A percentile compares a stretch with the other conserved stretches of the same genome.
phyloP scores from a whole-genome alignment of 192 early-diverging fungal genomes.

The Dimargaris xerosporica region DNA sequence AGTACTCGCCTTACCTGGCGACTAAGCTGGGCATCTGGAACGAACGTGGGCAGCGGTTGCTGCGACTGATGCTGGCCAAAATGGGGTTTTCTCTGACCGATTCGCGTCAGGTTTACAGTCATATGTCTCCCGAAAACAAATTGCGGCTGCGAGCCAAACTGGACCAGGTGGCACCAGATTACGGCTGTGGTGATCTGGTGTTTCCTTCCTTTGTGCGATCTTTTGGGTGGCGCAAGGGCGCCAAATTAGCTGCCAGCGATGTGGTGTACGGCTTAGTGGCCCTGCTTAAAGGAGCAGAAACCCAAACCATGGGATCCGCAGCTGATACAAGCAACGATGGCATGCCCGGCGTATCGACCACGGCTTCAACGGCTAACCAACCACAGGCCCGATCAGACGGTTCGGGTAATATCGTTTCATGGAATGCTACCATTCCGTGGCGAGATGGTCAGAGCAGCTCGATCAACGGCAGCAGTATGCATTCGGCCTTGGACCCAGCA shows the following conservation, averaged over 20 bases:
- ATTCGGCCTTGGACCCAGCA: background rate
- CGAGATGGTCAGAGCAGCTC: background rate
- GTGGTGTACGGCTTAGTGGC: constrained; percentile 65
- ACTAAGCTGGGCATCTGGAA: constrained; percentile 81
- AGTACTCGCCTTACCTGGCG: constrained; percentile 73
- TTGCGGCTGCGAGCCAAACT: constrained; percentile 46
- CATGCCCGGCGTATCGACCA: background rate
- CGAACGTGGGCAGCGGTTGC: constrained; percentile 55
- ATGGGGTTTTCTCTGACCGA: constrained; percentile 83
- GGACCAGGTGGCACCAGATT: constrained; percentile 50
- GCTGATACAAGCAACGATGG: background rate
- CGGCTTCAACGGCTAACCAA: background rate
- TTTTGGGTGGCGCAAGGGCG: constrained; percentile 49
- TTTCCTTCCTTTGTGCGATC: constrained; percentile 64
- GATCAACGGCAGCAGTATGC: background rate
- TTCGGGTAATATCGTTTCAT: background rate
- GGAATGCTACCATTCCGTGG: constrained; percentile 1
- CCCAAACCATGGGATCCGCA: background rate
- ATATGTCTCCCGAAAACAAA: constrained; percentile 67
- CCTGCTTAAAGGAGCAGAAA: constrained; percentile 41
- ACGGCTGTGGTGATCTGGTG: constrained; percentile 59
- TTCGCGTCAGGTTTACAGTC: constrained; percentile 52
- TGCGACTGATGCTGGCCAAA: constrained; percentile 74
- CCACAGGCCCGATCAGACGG: background rate
- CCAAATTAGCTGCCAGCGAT: constrained; percentile 58